phyloP scores from a whole-genome alignment of 805 yeast genomes.

The Komagataella populi region DNA sequence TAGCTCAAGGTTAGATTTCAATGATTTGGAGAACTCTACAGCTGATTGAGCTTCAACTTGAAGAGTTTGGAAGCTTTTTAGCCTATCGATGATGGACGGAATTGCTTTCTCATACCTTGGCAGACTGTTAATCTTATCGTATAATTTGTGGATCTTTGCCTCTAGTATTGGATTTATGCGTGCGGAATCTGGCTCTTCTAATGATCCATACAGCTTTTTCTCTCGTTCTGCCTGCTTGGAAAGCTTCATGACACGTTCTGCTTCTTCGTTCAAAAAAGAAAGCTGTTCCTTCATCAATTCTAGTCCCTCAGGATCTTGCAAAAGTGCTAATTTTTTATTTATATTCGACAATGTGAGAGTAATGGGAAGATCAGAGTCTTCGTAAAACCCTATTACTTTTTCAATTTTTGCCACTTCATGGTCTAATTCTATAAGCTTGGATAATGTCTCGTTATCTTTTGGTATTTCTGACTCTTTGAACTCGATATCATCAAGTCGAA shows the following conservation, averaged over 20 bases:
- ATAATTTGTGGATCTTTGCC: not conserved
- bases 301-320: not conserved
- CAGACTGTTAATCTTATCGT: not conserved
- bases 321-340: not conserved
- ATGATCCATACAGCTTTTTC: not conserved
- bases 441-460: not conserved
- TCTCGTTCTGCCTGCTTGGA: not conserved
- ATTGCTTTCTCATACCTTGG: not conserved
- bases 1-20: not conserved
- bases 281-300: not conserved
- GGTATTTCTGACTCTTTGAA: not conserved
- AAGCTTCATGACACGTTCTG: not conserved
- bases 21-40: not conserved
- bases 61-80: not conserved
- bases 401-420: not conserved
- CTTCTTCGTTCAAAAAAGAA: not conserved
- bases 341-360: not conserved
- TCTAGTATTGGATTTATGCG: not conserved
- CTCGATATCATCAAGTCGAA: not conserved
- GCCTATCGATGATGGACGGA: not conserved
- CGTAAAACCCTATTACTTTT: not conserved
- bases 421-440: not conserved
- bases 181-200: not conserved
- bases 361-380: not conserved
- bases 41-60: not conserved